A percentile compares a stretch with the other conserved stretches of the same genome.
These are phyloP conservation scores for Coffea eugenioides DNA, from an alignment of 257 asterid genomes.

Conservation along the genomic window DNA sequence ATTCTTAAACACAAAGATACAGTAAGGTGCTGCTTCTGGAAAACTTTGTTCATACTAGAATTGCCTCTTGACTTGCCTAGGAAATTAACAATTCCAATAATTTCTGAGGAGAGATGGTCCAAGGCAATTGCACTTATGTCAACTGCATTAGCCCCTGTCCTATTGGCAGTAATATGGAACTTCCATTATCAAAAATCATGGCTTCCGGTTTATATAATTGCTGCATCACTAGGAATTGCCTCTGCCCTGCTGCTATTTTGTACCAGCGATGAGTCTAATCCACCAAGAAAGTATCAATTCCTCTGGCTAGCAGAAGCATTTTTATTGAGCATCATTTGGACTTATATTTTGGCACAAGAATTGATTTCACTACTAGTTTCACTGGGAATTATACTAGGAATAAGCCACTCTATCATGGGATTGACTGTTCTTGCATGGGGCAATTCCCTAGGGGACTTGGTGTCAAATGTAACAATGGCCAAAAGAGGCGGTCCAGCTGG, in stretches of 20 bases:
- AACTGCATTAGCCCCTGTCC: conserved; percentile 21
- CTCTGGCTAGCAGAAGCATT: conserved; percentile 22
- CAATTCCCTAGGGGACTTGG: conserved; percentile 31
- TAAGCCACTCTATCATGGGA: conserved; percentile 22
- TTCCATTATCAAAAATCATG: conserved; percentile 10
- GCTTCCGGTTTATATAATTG: background rate
- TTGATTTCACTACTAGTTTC: conserved; percentile 27
- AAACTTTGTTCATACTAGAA: conserved; percentile 10
- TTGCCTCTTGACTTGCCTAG: conserved; percentile 28
- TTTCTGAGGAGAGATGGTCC: conserved; percentile 23
- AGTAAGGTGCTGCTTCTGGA: background rate
- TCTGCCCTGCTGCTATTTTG: conserved; percentile 5
- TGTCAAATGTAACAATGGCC: conserved; percentile 28
- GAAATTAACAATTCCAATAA: conserved; percentile 22
- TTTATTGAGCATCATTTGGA: conserved; percentile 26
- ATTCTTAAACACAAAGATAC: background rate
- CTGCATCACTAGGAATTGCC: conserved; percentile 1
- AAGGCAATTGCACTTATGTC: conserved; percentile 23
- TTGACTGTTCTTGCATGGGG: conserved; percentile 30
- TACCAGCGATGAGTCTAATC: conserved; percentile 13
- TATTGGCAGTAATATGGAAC: conserved; percentile 20
- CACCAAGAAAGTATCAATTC: conserved; percentile 26
- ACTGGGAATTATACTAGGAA: conserved; percentile 17
- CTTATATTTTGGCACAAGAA: conserved; percentile 27
- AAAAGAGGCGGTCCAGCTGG: conserved; percentile 23